phyloP scores from a whole-genome alignment of 164 flowering plant genomes.

The Chloranthus sessilifolius region DNA sequence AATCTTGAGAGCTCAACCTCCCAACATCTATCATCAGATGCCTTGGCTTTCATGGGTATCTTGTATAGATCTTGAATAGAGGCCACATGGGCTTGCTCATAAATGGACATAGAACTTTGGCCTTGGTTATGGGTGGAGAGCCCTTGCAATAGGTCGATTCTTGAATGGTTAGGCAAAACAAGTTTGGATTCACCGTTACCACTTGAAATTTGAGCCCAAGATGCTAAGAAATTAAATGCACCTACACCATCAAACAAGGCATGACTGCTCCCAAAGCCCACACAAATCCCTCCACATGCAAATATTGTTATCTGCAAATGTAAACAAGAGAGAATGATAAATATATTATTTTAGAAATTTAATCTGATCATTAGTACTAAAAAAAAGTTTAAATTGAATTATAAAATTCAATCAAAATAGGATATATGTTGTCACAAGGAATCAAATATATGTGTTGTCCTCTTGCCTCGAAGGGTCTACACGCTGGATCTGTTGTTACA shows the following conservation, averaged over 20 bases:
- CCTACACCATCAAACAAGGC: constrained; percentile 26
- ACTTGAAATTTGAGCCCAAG: constrained; percentile 23
- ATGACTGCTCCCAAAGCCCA: constrained; percentile 26
- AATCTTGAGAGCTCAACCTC: constrained; percentile 15
- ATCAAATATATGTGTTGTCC: no score
- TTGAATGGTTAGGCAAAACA: constrained; percentile 12
- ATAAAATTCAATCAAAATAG: no score
- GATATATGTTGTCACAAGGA: no score
- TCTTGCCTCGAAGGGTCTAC: no score
- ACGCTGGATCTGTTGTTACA: no score
- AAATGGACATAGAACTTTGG: constrained; percentile 9
- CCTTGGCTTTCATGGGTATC: constrained; percentile 21
- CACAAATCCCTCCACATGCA: constrained; percentile 22
- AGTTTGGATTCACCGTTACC: constrained; percentile 19
- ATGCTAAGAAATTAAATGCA: constrained; percentile 20
- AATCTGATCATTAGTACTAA: no score
- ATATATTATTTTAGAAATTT: no score
- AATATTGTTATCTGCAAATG: constrained; percentile 25
- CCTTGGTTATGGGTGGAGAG: constrained; percentile 3
- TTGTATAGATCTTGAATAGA: constrained; percentile 23
- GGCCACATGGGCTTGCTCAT: constrained; percentile 18
- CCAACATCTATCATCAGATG: constrained; percentile 24
- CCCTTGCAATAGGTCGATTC: constrained; percentile 3
- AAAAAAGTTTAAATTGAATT: no score
- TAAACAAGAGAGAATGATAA: background rate